Evolutionary conservation across 2,329 filamentous ascomycete species (phyloP), one percentile per base, ranked within the genome.

Genomic region (Sphaerulina musiva): DNA sequence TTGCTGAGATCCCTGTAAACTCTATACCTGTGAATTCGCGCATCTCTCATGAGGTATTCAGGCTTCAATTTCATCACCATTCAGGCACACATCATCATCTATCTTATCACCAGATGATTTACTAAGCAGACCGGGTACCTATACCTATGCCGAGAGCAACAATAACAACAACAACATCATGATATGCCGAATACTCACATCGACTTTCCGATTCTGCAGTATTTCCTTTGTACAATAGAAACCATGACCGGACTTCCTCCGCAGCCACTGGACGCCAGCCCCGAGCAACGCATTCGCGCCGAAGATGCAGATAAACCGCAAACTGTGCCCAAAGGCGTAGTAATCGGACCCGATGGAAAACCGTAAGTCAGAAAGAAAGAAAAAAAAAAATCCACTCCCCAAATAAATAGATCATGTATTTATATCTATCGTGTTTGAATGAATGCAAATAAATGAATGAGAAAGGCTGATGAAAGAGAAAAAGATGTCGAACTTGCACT

Each of bases 341-440:
- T 92, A 38, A 73, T 92, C 36, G 88, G 85, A 44, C 85, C 85
- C 59, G 87, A 93, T 73, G 88, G 88, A 53, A 93, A 93, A 72
- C 88, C 88, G 88, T 92, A 73, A 76, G 86, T 72, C 32, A 11
- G 20, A 20, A 20, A 20, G 14, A 17, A 17, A 17, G 14, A 20
- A 20, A 20, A 20, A 20, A 20, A 4, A 20, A 20, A 4, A 3
- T 20, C 20, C 20, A 20, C 20, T 20, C 20, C 20, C 20, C 3
- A 20, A 20, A 20, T 4, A 20, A 20, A 20, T 2, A 20, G 20
- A 20, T 20, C 20, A 20, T 20, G 2, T 14, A n/a, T 26, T 2
- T 10, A 36, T 39, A 3, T 34, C 26, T 3, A 7, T 32, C 23
- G 10, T 6, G 10, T 39, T 3, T 2, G 12, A 14, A 36, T n/a